Evolutionary conservation across 2,329 filamentous ascomycete species (phyloP).

Genomic region (Gliomastix tumulicola): DNA sequence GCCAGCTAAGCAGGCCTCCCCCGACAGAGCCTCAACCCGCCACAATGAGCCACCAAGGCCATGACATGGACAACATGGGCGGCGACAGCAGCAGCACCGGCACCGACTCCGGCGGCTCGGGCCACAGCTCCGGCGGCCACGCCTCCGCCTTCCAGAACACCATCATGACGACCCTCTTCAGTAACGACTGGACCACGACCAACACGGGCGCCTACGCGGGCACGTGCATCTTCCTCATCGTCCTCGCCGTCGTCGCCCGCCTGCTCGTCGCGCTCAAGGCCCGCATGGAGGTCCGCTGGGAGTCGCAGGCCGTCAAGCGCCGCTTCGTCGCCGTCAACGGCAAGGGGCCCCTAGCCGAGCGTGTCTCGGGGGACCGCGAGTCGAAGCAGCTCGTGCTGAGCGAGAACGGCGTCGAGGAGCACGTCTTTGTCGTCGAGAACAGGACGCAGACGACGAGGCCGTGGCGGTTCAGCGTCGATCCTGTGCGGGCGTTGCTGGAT

Average conservation of each 20-base stretch:
- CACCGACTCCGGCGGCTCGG: background rate
- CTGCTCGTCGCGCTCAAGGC: constrained; percentile 65
- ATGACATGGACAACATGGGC: background rate
- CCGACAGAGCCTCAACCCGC: no score
- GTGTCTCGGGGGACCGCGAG: constrained; percentile 50
- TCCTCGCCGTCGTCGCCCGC: constrained; percentile 65
- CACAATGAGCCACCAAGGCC: no score
- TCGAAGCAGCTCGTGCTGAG: constrained; percentile 61
- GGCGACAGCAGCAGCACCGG: background rate
- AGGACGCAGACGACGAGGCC: constrained; percentile 49
- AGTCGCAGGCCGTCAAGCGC: constrained; percentile 63
- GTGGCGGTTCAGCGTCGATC: constrained; percentile 76
- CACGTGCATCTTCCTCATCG: constrained; percentile 85
- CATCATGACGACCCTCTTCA: constrained; percentile 45
- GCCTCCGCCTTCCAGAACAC: constrained; percentile 49
- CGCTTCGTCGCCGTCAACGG: constrained; percentile 72
- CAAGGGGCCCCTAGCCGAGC: constrained; percentile 50
- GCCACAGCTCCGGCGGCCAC: background rate
- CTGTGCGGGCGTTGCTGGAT: constrained; percentile 34
- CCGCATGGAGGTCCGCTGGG: constrained; percentile 57
- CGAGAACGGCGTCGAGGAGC: constrained; percentile 74
- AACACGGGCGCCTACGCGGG: constrained; percentile 70
- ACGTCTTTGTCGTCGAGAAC: constrained; percentile 65
- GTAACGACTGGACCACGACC: constrained; percentile 65
- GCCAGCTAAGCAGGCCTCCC: no score